Evolutionary conservation across 805 yeast genomes (phyloP), one percentile per base, ranked within the genome.

Genomic region (Saturnispora ahearnii): DNA sequence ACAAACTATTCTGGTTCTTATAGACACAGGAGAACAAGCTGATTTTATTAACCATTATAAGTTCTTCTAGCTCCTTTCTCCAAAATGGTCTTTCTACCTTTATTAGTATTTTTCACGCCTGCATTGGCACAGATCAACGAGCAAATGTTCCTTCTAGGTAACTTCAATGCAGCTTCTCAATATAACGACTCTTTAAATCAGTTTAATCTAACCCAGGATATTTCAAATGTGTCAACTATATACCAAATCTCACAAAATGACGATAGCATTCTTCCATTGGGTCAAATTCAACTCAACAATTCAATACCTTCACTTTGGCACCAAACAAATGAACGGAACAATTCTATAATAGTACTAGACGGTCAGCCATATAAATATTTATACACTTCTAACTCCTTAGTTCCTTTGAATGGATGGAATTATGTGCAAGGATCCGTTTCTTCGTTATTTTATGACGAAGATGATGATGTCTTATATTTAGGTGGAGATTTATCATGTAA

Each of bases 401-500:
- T 41, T 2, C 24, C 31, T 2, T 22, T 65, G 2, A 32, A 32
- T 7, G 52, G 52, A 21, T 67, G 71, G 71, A 36, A 53, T 4
- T 31, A 55, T 5, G 66, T 63, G 1, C 43, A 60, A 3, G 82
- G 80, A 5, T 50, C 61, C 1, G 72, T 83, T 2, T 57, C 63
- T 3, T 58, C 81, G 0, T 72, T 77, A 0, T 67, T 69, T 38
- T 76, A 79, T 49, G 82, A 81, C 64, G 44, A 55, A 2, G 72
- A 70, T 42, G 62, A 66, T 32, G 65, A 74, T 22, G 50, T 77
- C 22, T 73, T 87, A 0, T 88, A 86, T 59, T 74, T 87, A 45
- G 99, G 97, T 9, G 99, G 99, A 21, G 73, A 77, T 52, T 78
- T 91, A 56, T 62, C 72, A 5, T 81, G 71, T 61, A 53, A 63